Base-by-base conservation (phyloP, 1,284 basidiomycete species). In the Paramarasmius palmivorus region DNA sequence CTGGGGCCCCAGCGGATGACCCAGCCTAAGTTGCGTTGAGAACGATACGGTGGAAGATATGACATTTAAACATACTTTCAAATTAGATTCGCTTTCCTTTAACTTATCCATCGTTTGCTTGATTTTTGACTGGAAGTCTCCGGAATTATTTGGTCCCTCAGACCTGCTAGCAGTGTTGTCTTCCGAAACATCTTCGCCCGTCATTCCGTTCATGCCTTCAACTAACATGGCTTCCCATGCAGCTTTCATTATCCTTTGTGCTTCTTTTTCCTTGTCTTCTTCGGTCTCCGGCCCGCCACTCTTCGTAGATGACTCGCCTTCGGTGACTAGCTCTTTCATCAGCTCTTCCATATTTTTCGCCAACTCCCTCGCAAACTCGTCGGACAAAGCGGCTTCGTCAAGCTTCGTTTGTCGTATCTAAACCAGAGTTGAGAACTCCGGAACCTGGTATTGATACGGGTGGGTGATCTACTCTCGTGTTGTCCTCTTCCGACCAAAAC, bases 331-430 rank as follows among this genome's bases (percentile, higher is more conserved):
- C 63, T 86, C 88, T 19, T 79, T 78, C 76, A 97, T 84, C 42
- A 97, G 77, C n/a, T 75, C 75, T 66, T 93, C 91, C 93, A 98
- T 96, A 29, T 84, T 89, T 64, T 82, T 77, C 5, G 87, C 84
- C 41, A 97, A 77, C 64, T 92, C 86, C 38, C 79, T 76, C 39
- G 88, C 83, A 63, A 94, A 92, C 49, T 71, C 86, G 66, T 52
- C 77, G 59, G 71, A 67, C 4, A 78, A 59, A n/a, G 66, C 68
- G 37, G 70, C 68, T 52, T 75, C 75, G 37, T 72, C 61, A 48
- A 72, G n/a, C 69, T 46, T 64, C 68, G 7, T 54, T 54, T n/a
- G 66, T 63, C 6, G 59, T 61, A 63, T 61, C 65, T 4, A 69
- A 60, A 8, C 48, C 54, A 38, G 9, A n/a, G 4, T 17, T 44